Evolutionary conservation across 345 rosid species (phyloP), one percentile per base, ranked within the genome.

Genomic region (Bretschneidera sinensis): DNA sequence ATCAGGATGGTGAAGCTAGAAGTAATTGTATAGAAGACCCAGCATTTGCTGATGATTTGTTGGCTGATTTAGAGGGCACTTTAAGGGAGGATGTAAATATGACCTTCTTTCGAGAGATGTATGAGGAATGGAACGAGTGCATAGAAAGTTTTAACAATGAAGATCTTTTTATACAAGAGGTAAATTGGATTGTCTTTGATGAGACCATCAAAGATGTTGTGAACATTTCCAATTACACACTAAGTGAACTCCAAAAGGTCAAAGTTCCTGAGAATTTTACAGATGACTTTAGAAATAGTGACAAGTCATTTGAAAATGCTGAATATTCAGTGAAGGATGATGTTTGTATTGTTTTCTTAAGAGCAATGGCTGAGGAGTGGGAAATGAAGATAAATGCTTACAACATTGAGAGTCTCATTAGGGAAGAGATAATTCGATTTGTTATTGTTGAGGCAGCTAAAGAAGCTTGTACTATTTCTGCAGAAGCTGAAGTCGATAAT

Each of bases 311-410:
- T 22, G 55, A 78, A 50, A 57, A 50, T 60, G 59, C n/a, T n/a
- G n/a, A n/a, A n/a, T n/a, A n/a, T n/a, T n/a, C 64, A 21, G 78
- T 79, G 60, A 71, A 63, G 61, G 79, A 77, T 64, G 79, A 70
- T 53, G 24, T 78, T 21, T 25, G 16, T 24, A 61, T 39, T 68
- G 70, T 67, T 57, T 62, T 54, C 43, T 51, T 80, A 13, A 48
- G 56, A 17, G 77, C 68, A 60, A 47, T 35, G 50, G 35, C 13
- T n/a, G 57, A 43, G 59, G 70, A 35, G 54, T 62, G 59, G 66
- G 61, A 64, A 23, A 62, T 56, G 51, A 57, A 70, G 21, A 17
- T 52, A n/a, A n/a, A n/a, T n/a, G n/a, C n/a, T n/a, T 54, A 48
- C 20, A 24, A 56, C 28, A n/a, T 33, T 16, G 76, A 71, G 72